Base-by-base conservation (phyloP, 345 rosid species). In the Dipteronia dyeriana region DNA sequence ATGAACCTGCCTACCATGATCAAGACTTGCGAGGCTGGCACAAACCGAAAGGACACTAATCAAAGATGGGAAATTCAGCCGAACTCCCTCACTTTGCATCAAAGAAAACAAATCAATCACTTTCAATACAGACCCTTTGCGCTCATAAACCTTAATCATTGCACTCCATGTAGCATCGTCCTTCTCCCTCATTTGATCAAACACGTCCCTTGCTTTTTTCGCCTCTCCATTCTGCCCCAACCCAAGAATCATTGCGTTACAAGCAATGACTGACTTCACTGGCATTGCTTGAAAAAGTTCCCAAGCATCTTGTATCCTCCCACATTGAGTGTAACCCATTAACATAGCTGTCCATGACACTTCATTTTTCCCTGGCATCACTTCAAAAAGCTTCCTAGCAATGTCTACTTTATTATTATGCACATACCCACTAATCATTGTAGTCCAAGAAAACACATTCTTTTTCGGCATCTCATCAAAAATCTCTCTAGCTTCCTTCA, bases 361-460 rank as follows among this genome's bases (percentile, higher is more conserved):
- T 82, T 94, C 94, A 70, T 90, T 92, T 83, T 88, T 94, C 80
- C 84, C 90, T 0, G 97, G 92, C 93, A 91, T 91, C 70, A 92
- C 96, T 80, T 91, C 97, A 75, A 94, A 92, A 63, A 94, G 86
- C 88, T 94, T 92, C 85, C 97, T 86, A 66, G 91, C 97, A 78
- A 88, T 64, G 84, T 94, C 93, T 49, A 92, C 96, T 2, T 78
- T 84, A n/a, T 82, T 74, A 77, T 88, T 90, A 81, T 88, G 90
- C 34, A 82, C 81, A 64, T 91, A 92, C 17, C 98, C 96, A 7
- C 89, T 86, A 72, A 92, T 84, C 93, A 94, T 89, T 6, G 87
- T 66, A 8, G 95, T 94, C 97, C 97, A 92, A 77, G 96, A 86
- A 85, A 91, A 59, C 68, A 92, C 91, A 82, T 94, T 94, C 80